Evolutionary conservation across 2,329 filamentous ascomycete genomes (phyloP).

Genomic region (Ophioceras dolichostomum): DNA sequence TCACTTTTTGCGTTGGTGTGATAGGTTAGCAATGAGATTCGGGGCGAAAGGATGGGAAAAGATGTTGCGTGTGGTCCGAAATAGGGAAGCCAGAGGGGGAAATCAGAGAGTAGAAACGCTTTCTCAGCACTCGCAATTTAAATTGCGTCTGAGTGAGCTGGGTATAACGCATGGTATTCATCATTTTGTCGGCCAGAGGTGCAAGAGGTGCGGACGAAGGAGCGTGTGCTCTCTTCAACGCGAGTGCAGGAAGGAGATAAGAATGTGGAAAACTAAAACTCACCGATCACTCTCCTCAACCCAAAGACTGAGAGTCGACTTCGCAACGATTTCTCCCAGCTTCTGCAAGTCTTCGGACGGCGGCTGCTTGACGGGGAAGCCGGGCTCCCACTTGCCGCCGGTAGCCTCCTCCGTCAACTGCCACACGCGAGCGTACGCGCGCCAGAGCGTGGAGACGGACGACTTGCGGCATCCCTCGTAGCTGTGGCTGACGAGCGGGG

Average conservation of each 20-base stretch:
- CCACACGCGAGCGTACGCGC: constrained; percentile 85
- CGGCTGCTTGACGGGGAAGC: constrained; percentile 69
- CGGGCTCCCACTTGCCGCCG: constrained; percentile 77
- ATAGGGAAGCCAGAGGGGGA: too few relatives aligned
- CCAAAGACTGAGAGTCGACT: constrained; percentile 76
- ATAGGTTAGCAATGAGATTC: constrained; percentile 34
- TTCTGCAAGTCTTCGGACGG: constrained; percentile 71
- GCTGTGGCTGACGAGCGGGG: constrained; percentile 72
- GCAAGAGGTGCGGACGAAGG: constrained; percentile 5
- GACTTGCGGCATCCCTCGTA: constrained; percentile 94
- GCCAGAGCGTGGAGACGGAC: constrained; percentile 82
- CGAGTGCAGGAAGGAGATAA: constrained; percentile 4
- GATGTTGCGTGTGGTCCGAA: too few relatives aligned
- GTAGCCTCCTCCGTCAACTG: constrained; percentile 69
- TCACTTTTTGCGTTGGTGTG: constrained; percentile 37
- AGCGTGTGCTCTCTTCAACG: too few relatives aligned
- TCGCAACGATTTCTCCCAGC: constrained; percentile 76
- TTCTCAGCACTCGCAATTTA: constrained; percentile 81
- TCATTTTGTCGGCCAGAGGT: constrained; percentile 43
- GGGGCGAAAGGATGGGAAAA: too few relatives aligned
- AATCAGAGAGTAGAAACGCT: constrained; percentile 46
- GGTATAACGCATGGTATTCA: constrained; percentile 87
- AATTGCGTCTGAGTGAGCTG: constrained; percentile 99
- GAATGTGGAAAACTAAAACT: constrained; percentile 28
- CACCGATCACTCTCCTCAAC: constrained; percentile 88